Evolutionary conservation across 2,329 filamentous ascomycete species (phyloP).

Genomic region (Neofusicoccum parvum): DNA sequence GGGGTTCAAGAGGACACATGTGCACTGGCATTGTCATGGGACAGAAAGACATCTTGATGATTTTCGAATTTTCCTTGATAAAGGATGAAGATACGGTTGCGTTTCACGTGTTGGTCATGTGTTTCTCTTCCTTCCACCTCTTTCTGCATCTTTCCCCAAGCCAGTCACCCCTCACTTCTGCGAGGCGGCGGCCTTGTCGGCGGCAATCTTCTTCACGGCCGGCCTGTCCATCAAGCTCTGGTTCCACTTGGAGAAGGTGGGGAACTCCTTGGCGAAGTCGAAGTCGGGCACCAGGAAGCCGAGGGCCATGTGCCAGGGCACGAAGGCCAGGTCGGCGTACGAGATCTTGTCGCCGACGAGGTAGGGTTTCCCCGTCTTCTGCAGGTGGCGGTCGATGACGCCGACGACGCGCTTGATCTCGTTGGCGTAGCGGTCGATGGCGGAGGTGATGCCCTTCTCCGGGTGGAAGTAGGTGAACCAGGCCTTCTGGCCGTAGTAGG

Average conservation of each 20-base stretch:
- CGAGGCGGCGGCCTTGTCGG: conserved; percentile 5
- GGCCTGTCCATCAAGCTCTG: conserved; percentile 30
- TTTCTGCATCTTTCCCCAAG: no score
- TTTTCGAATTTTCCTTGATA: no score
- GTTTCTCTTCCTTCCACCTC: no score
- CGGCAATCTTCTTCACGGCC: conserved; percentile 30
- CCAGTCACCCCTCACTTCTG: background rate
- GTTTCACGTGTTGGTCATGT: no score
- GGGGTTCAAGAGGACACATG: no score
- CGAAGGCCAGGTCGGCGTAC: conserved; percentile 47
- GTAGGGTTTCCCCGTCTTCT: conserved; percentile 36
- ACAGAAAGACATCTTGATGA: no score
- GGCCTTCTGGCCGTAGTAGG: conserved; percentile 44
- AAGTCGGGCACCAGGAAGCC: conserved; percentile 28
- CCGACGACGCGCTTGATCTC: conserved; percentile 49
- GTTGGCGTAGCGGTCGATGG: conserved; percentile 47
- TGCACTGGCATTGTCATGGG: no score
- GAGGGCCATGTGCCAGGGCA: conserved; percentile 38
- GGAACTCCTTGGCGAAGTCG: conserved; percentile 32
- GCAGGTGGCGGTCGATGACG: conserved; percentile 47
- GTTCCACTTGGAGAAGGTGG: conserved; percentile 32
- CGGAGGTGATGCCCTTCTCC: conserved; percentile 44
- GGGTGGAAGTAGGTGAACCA: conserved; percentile 46
- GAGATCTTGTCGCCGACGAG: conserved; percentile 48
- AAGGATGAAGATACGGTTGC: no score